phyloP scores from a whole-genome alignment of 164 flowering plant species.

The Litsea cubeba region DNA sequence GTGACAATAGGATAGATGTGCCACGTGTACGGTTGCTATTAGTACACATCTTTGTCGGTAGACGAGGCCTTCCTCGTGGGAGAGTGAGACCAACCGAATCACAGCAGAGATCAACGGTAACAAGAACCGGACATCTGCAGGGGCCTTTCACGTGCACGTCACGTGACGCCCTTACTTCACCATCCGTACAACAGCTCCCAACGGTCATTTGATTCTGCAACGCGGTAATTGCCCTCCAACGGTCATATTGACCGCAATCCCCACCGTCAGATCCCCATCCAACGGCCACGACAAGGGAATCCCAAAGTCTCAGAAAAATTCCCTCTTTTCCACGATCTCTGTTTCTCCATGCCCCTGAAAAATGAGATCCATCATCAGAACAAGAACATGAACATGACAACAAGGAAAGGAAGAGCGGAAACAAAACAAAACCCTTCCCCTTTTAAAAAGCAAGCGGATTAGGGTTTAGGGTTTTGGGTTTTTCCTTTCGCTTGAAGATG shows the following conservation, averaged over 20 bases:
- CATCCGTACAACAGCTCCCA: slow-evolving; percentile 27
- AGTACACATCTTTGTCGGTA: neutral
- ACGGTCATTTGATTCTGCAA: slow-evolving; percentile 17
- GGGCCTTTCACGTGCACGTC: slow-evolving; percentile 11
- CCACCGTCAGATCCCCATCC: slow-evolving; percentile 44
- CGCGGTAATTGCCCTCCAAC: slow-evolving; percentile 32
- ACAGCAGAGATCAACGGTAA: neutral
- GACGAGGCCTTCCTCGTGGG: neutral
- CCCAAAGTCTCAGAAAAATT: slow-evolving; percentile 12
- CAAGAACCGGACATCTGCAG: neutral
- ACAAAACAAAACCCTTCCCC: neutral
- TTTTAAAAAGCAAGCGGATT: slow-evolving; percentile 12
- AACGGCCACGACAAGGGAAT: slow-evolving; percentile 25
- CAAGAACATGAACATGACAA: slow-evolving; percentile 17
- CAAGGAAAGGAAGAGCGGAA: slow-evolving; percentile 1
- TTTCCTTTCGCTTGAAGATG: slow-evolving; percentile 4
- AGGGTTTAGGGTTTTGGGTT: slow-evolving; percentile 9
- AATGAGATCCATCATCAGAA: slow-evolving; percentile 22
- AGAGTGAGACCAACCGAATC: neutral
- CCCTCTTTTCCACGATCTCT: slow-evolving; percentile 16
- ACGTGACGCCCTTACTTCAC: slow-evolving; percentile 26
- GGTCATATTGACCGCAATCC: slow-evolving; percentile 53
- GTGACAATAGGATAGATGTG: neutral
- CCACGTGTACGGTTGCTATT: neutral
- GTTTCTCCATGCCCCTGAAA: slow-evolving; percentile 15